phyloP scores from a whole-genome alignment of 164 flowering plant genomes.

The Malania oleifera region DNA sequence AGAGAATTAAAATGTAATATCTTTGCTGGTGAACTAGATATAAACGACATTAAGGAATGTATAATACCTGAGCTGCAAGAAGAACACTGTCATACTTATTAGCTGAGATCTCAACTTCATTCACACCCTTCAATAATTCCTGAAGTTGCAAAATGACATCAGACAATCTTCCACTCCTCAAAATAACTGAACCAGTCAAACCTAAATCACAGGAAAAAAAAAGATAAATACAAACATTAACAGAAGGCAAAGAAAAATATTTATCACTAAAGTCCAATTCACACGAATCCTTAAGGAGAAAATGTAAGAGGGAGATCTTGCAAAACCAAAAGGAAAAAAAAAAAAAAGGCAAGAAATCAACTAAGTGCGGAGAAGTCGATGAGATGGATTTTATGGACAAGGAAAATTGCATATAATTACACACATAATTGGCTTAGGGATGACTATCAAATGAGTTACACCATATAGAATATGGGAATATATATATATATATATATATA shows the following conservation, averaged over 20 bases:
- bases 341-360: too few relatives aligned
- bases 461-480: too few relatives aligned
- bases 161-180: constrained; percentile 49
- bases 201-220: constrained; percentile 28
- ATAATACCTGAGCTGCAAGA: constrained; percentile 56
- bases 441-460: too few relatives aligned
- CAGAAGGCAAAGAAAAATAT: neutral
- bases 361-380: too few relatives aligned
- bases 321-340: too few relatives aligned
- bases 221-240: neutral
- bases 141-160: constrained; percentile 53
- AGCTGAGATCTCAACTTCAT: constrained; percentile 37
- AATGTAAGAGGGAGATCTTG: too few relatives aligned
- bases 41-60: neutral
- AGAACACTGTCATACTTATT: constrained; percentile 37
- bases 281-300: too few relatives aligned
- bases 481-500: too few relatives aligned
- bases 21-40: neutral
- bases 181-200: constrained; percentile 49
- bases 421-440: too few relatives aligned
- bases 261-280: too few relatives aligned
- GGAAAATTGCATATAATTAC: too few relatives aligned
- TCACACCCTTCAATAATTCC: constrained; percentile 43
- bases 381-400: too few relatives aligned
- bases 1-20: neutral